Conservation (phyloP, 306 rosid species). For the Sicyos baderoa region DNA sequence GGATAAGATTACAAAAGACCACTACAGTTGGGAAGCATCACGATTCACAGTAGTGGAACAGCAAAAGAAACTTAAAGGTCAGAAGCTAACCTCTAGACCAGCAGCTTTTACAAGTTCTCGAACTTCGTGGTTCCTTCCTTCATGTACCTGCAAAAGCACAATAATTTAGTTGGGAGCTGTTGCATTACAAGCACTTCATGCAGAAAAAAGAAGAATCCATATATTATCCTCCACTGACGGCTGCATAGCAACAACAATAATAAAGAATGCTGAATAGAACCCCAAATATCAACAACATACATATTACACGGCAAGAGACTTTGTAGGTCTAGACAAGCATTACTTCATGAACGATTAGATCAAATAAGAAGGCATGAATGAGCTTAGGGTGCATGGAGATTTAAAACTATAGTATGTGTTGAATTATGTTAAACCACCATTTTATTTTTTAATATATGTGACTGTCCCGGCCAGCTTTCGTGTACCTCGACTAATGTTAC, state of each 20-base stretch:
- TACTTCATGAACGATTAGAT: not conserved
- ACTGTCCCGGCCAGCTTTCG: too few relatives aligned
- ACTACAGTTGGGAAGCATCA: too few relatives aligned
- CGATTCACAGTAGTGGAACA: not conserved
- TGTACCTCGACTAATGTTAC: too few relatives aligned
- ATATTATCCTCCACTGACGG: not conserved
- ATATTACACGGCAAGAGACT: not conserved
- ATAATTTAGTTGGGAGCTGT: slow-evolving; percentile 19
- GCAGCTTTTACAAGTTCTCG: slow-evolving; percentile 86
- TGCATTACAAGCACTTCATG: not conserved
- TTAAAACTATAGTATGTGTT: not conserved
- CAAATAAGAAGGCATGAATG: not conserved
- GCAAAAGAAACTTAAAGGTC: not conserved
- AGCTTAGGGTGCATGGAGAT: not conserved
- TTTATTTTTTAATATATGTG: too few relatives aligned
- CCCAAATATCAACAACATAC: not conserved
- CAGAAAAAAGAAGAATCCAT: not conserved
- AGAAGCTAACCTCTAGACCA: slow-evolving; percentile 65
- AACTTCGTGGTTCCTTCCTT: slow-evolving; percentile 96
- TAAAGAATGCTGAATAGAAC: not conserved
- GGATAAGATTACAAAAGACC: too few relatives aligned
- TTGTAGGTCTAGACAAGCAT: not conserved
- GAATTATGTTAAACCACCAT: too few relatives aligned
- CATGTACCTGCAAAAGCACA: slow-evolving; percentile 65
- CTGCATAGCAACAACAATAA: not conserved